phyloP scores from a whole-genome alignment of 2,329 filamentous ascomycete species.

The Aspergillus sp. region DNA sequence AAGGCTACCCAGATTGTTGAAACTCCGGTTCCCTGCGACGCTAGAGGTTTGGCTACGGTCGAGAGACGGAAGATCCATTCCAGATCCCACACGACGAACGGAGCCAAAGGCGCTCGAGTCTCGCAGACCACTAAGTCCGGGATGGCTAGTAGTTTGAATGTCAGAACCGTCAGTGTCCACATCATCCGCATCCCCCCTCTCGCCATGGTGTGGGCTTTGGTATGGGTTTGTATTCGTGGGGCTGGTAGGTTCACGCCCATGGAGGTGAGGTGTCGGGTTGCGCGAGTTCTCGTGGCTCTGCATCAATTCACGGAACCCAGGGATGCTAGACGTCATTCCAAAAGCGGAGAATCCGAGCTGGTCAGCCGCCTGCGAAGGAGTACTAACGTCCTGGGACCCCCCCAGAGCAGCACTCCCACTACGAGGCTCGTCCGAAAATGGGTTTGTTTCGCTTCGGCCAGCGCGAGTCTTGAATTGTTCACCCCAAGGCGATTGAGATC shows the following conservation, averaged over 20 bases:
- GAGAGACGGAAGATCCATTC: conserved; percentile 59
- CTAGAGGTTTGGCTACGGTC: conserved; percentile 94
- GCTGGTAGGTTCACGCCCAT: conserved; percentile 70
- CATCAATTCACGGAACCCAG: conserved; percentile 58
- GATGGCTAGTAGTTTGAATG: conserved; percentile 51
- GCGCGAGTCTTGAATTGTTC: conserved; percentile 47
- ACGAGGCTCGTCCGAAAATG: conserved; percentile 51
- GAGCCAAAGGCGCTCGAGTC: conserved; percentile 56
- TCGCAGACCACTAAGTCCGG: conserved; percentile 54
- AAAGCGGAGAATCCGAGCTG: conserved; percentile 61
- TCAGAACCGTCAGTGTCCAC: conserved; percentile 58
- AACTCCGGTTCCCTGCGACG: conserved; percentile 71
- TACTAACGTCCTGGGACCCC: conserved; percentile 70
- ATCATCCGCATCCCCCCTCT: conserved; percentile 64
- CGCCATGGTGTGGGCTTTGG: conserved; percentile 75
- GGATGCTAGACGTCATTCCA: conserved; percentile 59
- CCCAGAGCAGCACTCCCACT: conserved; percentile 68
- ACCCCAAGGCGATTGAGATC: conserved; percentile 54
- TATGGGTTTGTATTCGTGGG: conserved; percentile 96
- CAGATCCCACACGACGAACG: conserved; percentile 54
- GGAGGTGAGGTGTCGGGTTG: conserved; percentile 55
- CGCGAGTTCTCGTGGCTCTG: conserved; percentile 58
- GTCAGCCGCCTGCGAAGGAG: conserved; percentile 49
- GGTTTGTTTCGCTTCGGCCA: conserved; percentile 51
- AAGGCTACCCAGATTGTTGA: conserved; percentile 57